A percentile compares a stretch with the other conserved stretches of the same genome.
Evolutionary conservation across 495 filamentous ascomycete genomes (phyloP).

Genomic region (Lepidopterella palustris): DNA sequence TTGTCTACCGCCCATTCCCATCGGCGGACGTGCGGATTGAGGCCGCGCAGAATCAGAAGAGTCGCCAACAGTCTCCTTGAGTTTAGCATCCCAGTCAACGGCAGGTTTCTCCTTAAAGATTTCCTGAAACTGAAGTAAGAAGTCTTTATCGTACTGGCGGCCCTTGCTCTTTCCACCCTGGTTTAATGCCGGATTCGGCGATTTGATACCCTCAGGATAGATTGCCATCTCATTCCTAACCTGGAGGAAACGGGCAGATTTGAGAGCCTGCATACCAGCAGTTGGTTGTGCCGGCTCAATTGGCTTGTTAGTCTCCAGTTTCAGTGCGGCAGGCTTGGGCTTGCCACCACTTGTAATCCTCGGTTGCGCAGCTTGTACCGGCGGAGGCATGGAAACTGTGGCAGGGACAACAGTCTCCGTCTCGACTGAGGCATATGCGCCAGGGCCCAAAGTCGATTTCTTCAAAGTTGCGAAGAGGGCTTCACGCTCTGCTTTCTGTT

Average conservation of each 20-base stretch:
- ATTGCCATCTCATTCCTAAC: slow-evolving; percentile 54
- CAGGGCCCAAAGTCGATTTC: slow-evolving; percentile 48
- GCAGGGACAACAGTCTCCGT: slow-evolving; percentile 48
- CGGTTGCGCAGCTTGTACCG: slow-evolving; percentile 28
- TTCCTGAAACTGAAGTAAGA: slow-evolving; percentile 92
- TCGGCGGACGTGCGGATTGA: slow-evolving; percentile 49
- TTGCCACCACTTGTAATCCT: slow-evolving; percentile 45
- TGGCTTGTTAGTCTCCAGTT: slow-evolving; percentile 72
- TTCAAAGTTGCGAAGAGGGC: slow-evolving; percentile 50
- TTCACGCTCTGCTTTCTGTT: slow-evolving; percentile 32
- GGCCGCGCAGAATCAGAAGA: slow-evolving; percentile 61
- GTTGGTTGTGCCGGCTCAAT: slow-evolving; percentile 86
- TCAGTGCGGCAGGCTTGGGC: slow-evolving; percentile 72
- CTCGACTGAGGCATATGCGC: slow-evolving; percentile 42
- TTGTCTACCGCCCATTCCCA: slow-evolving; percentile 41
- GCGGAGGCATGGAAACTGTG: slow-evolving; percentile 36
- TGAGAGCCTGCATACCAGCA: slow-evolving; percentile 82
- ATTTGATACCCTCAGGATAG: slow-evolving; percentile 75
- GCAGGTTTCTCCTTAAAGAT: slow-evolving; percentile 95
- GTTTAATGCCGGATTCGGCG: slow-evolving; percentile 88
- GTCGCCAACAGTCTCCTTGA: slow-evolving; percentile 78
- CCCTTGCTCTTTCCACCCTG: slow-evolving; percentile 69
- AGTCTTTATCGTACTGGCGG: slow-evolving; percentile 82
- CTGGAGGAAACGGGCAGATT: slow-evolving; percentile 75
- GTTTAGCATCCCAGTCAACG: slow-evolving; percentile 75